Evolutionary conservation across 139 green algal species (phyloP).

Genomic region (Chlamydomonas asymmetrica): DNA sequence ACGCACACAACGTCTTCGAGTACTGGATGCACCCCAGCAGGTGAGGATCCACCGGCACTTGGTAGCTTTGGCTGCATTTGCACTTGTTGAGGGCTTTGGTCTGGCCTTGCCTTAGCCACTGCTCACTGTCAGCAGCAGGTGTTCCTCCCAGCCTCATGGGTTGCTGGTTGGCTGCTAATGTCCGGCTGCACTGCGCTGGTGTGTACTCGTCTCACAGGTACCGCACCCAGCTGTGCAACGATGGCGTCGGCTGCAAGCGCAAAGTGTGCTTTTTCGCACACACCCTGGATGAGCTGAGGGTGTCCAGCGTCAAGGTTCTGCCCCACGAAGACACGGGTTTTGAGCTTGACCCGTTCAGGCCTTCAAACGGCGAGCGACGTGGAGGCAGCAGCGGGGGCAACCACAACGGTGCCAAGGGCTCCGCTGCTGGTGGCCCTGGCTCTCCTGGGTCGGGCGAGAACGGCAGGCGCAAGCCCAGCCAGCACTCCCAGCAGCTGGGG

Average conservation of each 20-base stretch:
- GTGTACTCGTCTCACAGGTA: conserved; percentile 66
- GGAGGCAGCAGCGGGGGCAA: background rate
- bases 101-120: no score
- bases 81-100: background rate
- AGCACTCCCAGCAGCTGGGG: conserved; percentile 14
- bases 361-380: background rate
- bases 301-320: conserved; percentile 45
- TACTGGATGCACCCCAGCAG: conserved; percentile 89
- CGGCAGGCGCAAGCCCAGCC: background rate
- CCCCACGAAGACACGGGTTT: conserved; percentile 4
- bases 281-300: conserved; percentile 69
- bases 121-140: no score
- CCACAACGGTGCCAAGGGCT: background rate
- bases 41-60: no score
- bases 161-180: no score
- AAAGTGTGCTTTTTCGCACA: conserved; percentile 92
- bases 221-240: conserved; percentile 90
- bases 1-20: conserved; percentile 91
- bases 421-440: no score
- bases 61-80: no score
- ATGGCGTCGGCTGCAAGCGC: conserved; percentile 68
- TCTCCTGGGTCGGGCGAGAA: no score
- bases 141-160: no score
- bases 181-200: no score
- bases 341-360: conserved; percentile 27